These are phyloP conservation scores for Phytopythium montanum DNA, from an alignment of 352 stramenopile species.

Conservation along the genomic window DNA sequence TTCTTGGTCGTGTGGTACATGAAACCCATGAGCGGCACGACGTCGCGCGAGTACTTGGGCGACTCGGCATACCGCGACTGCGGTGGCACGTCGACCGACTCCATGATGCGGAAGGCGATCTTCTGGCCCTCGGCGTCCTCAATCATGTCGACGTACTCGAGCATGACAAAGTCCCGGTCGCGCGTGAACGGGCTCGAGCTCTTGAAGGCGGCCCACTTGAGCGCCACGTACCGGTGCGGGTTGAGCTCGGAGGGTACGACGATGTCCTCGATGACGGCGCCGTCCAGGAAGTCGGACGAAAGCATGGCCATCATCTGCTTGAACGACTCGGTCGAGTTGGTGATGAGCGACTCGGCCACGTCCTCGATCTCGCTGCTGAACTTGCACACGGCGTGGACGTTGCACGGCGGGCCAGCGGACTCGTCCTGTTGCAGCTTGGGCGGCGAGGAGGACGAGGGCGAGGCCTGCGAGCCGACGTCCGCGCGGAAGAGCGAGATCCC, in stretches of 20 bases:
- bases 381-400: conserved; percentile 85
- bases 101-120: conserved; percentile 81
- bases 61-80: conserved; percentile 55
- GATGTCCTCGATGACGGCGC: conserved; percentile 78
- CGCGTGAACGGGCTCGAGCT: conserved; percentile 75
- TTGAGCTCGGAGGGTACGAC: conserved; percentile 58
- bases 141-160: conserved; percentile 89
- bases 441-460: no score
- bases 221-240: conserved; percentile 72
- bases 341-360: conserved; percentile 81
- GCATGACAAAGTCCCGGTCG: conserved; percentile 77
- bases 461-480: conserved; percentile 36
- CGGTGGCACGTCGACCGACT: conserved; percentile 68
- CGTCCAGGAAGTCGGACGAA: conserved; percentile 82
- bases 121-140: conserved; percentile 83
- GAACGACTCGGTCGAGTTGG: conserved; percentile 68
- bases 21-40: conserved; percentile 80
- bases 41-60: conserved; percentile 60
- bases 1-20: conserved; percentile 87
- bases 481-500: conserved; percentile 81
- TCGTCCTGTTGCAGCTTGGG: not conserved
- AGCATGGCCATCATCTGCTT: conserved; percentile 86
- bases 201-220: conserved; percentile 88
- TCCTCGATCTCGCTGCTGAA: conserved; percentile 79
- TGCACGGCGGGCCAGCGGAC: conserved; percentile 60